Conservation (phyloP, 1,284 basidiomycete genomes). For the Vanrija sp. region DNA sequence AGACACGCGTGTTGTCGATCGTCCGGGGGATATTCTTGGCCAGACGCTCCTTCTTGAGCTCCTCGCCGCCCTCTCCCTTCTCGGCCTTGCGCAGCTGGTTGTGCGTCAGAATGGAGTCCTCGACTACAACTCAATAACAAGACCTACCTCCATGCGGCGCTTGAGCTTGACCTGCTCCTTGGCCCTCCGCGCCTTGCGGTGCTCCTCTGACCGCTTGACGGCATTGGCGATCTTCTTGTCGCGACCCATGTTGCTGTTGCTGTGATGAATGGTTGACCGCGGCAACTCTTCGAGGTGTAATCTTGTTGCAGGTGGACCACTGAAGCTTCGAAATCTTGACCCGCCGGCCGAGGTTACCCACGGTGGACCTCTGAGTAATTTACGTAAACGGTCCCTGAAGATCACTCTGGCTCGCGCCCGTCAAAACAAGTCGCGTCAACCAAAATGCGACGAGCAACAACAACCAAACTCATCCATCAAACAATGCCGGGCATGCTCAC, state of each 20-base stretch:
- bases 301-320: background rate
- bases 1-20: slow-evolving; percentile 88
- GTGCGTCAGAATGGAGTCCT: background rate
- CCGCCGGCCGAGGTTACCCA: background rate
- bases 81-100: slow-evolving; percentile 41
- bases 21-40: slow-evolving; percentile 83
- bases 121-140: background rate
- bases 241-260: slow-evolving; percentile 31
- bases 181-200: slow-evolving; percentile 69
- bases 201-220: slow-evolving; percentile 71
- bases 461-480: background rate
- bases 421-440: no score
- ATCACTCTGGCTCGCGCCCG: no score
- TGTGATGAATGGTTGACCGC: background rate
- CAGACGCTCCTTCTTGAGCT: slow-evolving; percentile 58
- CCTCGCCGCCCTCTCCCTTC: slow-evolving; percentile 35
- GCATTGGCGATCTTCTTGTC: slow-evolving; percentile 69
- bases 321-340: background rate
- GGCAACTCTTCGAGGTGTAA: background rate
- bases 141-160: slow-evolving; percentile 66
- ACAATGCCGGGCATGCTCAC: no score
- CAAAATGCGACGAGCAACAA: no score
- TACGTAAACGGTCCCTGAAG: no score
- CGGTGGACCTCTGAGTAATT: background rate
- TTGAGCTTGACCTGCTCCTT: slow-evolving; percentile 79